Percentiles rank a stretch among this genome's conserved stretches.
These are phyloP conservation scores for Crataegus laevigata DNA, from an alignment of 306 rosid genomes.

Conservation along the genomic window DNA sequence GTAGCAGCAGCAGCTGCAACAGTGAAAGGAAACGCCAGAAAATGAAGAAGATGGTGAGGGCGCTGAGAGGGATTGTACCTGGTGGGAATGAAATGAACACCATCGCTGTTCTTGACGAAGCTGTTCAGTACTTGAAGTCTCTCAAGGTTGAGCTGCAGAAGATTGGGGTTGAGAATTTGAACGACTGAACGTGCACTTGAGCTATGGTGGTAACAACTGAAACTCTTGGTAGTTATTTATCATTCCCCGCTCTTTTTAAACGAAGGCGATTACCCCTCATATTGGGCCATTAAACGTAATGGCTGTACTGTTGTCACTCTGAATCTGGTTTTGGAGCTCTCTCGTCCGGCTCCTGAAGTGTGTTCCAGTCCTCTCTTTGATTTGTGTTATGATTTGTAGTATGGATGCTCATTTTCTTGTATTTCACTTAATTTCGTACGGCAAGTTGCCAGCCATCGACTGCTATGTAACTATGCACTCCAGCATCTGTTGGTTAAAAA, in stretches of 20 bases:
- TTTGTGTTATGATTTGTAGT: conserved; percentile 1
- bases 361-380: neutral
- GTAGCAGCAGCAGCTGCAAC: conserved; percentile 28
- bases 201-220: neutral
- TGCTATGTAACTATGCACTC: neutral
- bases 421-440: neutral
- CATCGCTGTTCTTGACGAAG: conserved; percentile 70
- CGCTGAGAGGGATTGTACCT: conserved; percentile 67
- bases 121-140: conserved; percentile 83
- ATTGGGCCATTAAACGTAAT: neutral
- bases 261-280: neutral
- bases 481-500: neutral
- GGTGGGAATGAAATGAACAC: conserved; percentile 72
- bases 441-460: conserved; percentile 3
- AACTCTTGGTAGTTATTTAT: neutral
- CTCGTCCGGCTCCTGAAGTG: neutral
- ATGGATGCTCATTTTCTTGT: neutral
- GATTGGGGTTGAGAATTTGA: conserved; percentile 47
- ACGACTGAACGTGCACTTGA: conserved; percentile 12
- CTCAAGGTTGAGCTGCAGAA: conserved; percentile 82
- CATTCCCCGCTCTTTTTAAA: neutral
- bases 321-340: neutral
- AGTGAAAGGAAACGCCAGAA: conserved; percentile 48
- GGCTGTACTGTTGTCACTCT: neutral
- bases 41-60: conserved; percentile 79